A percentile compares a stretch with the other conserved stretches of the same genome.
phyloP scores from a whole-genome alignment of 2,329 filamentous ascomycete species.

The Seiridium unicorne region DNA sequence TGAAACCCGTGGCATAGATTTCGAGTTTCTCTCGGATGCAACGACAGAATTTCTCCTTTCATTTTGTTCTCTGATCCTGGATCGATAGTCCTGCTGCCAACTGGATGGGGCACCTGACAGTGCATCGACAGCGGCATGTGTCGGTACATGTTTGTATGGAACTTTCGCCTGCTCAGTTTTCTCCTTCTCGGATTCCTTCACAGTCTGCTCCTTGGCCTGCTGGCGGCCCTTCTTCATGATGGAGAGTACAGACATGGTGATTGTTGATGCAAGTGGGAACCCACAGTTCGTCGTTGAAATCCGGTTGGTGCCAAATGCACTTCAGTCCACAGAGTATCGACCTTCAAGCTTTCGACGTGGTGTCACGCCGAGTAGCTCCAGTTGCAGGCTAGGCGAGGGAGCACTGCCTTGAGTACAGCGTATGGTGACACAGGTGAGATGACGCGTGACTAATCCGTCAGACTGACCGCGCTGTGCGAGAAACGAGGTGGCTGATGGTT shows the following conservation, averaged over 20 bases:
- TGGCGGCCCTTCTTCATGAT: slow-evolving; percentile 51
- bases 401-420: no score
- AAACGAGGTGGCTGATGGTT: background rate
- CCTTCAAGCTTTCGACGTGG: no score
- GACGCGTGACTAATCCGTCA: no score
- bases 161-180: slow-evolving; percentile 38
- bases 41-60: slow-evolving; percentile 46
- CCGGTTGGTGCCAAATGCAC: no score
- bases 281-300: background rate
- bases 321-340: no score
- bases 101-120: slow-evolving; percentile 51
- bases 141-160: slow-evolving; percentile 61
- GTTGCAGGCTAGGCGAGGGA: no score
- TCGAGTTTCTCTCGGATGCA: slow-evolving; percentile 29
- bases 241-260: slow-evolving; percentile 56
- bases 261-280: background rate
- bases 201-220: slow-evolving; percentile 53
- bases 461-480: no score
- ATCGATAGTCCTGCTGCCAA: slow-evolving; percentile 46
- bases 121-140: slow-evolving; percentile 59
- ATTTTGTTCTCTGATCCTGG: slow-evolving; percentile 49
- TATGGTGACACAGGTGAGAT: no score
- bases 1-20: slow-evolving; percentile 39
- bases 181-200: slow-evolving; percentile 45
- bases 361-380: no score